phyloP scores from a whole-genome alignment of 305 asterid species.

The Plantago lanceolata region DNA sequence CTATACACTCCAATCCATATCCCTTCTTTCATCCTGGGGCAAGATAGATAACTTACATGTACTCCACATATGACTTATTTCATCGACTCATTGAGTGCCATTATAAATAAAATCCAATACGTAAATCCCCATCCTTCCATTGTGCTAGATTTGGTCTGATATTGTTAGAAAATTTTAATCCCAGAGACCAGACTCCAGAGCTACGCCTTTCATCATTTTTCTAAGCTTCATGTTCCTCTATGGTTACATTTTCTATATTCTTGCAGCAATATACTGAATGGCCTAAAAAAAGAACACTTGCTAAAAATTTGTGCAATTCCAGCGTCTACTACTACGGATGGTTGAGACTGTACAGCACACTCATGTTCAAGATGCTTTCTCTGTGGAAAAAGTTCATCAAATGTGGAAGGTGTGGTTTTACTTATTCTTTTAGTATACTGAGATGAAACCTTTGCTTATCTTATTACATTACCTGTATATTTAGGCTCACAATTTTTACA shows the following conservation, averaged over 20 bases:
- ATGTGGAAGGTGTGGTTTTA: conserved; percentile 56
- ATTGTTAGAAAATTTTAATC: neutral
- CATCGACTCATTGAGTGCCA: too few relatives aligned
- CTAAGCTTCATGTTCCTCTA: conserved; percentile 1
- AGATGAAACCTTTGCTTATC: conserved; percentile 3
- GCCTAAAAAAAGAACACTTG: conserved; percentile 17
- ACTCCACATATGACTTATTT: neutral
- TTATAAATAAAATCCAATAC: neutral
- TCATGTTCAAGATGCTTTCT: conserved; percentile 35
- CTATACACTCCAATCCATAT: too few relatives aligned
- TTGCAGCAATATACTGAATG: conserved; percentile 12
- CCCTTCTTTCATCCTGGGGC: too few relatives aligned
- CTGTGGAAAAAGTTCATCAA: conserved; percentile 40
- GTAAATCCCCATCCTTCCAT: neutral
- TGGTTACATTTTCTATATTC: conserved; percentile 18
- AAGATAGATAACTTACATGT: neutral
- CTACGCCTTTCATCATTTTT: conserved; percentile 11
- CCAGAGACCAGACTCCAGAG: conserved; percentile 2
- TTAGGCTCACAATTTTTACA: neutral
- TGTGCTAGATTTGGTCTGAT: neutral
- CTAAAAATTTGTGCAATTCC: conserved; percentile 25
- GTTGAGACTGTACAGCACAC: conserved; percentile 33
- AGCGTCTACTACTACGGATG: conserved; percentile 69
- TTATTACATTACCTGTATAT: conserved; percentile 12
- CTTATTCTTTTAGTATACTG: conserved; percentile 12